Conservation (phyloP, 2,329 filamentous ascomycete genomes). For the Fonsecaea pugnacius region DNA sequence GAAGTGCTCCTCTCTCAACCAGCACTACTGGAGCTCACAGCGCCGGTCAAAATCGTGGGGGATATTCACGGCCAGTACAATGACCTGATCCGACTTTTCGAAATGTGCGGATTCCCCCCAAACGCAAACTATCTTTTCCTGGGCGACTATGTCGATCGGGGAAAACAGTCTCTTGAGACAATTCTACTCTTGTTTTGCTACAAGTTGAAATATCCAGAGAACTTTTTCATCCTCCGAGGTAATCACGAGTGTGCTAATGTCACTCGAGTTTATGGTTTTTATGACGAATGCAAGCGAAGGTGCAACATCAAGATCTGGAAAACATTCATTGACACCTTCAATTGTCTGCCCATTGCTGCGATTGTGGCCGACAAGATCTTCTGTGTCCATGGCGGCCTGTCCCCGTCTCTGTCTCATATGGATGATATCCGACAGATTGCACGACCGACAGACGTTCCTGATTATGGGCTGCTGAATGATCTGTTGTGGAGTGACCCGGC, state of each 20-base stretch:
- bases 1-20: slow-evolving; percentile 92
- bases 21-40: slow-evolving; percentile 85
- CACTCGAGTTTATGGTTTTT: slow-evolving; percentile 94
- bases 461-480: slow-evolving; percentile 94
- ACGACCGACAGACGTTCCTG: slow-evolving; percentile 92
- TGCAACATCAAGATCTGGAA: slow-evolving; percentile 99
- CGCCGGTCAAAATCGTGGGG: slow-evolving; percentile 96
- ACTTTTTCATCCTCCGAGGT: slow-evolving; percentile 91
- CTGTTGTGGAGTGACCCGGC: slow-evolving; percentile 96
- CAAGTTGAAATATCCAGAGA: slow-evolving; percentile 96
- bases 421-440: slow-evolving; percentile 97
- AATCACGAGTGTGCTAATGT: slow-evolving; percentile 98
- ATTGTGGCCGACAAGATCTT: slow-evolving; percentile 98
- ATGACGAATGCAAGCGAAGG: slow-evolving; percentile 95
- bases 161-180: slow-evolving; percentile 94
- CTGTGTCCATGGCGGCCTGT: slow-evolving; percentile 93
- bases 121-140: slow-evolving; percentile 91
- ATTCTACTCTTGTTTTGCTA: slow-evolving; percentile 92
- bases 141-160: slow-evolving; percentile 94
- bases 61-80: slow-evolving; percentile 97
- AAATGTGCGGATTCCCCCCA: slow-evolving; percentile 97
- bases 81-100: slow-evolving; percentile 93
- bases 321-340: slow-evolving; percentile 96
- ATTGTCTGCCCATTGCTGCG: slow-evolving; percentile 91
- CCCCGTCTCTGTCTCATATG: slow-evolving; percentile 92